A percentile compares a stretch with the other conserved stretches of the same genome.
phyloP scores from a whole-genome alignment of 2,329 filamentous ascomycete species.

The Ophiocordyceps camponoti-saundersi region DNA sequence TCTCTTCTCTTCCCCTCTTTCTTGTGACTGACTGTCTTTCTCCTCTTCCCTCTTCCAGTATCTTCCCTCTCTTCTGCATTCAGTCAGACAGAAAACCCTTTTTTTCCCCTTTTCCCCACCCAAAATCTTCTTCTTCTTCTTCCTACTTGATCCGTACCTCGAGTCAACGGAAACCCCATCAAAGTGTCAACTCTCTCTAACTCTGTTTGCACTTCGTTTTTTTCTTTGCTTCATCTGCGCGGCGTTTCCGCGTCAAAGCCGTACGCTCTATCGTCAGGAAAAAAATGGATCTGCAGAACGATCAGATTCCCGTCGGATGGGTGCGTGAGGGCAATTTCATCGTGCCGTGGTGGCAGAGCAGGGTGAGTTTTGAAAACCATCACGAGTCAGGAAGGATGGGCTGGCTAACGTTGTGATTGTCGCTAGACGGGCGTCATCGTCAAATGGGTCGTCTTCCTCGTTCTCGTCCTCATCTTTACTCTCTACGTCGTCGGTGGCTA shows the following conservation, averaged over 20 bases:
- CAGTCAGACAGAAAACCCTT: background rate
- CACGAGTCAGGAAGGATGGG: background rate
- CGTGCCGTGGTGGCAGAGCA: conserved; percentile 13
- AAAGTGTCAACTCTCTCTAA: background rate
- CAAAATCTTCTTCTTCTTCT: too few relatives aligned
- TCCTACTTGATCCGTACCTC: too few relatives aligned
- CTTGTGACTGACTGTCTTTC: too few relatives aligned
- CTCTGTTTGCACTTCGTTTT: background rate
- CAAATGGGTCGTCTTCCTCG: conserved; percentile 54
- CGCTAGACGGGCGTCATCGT: conserved; percentile 43
- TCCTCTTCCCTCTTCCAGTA: background rate
- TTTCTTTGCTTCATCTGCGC: background rate
- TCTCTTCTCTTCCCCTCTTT: background rate
- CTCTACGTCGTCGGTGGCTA: conserved; percentile 51
- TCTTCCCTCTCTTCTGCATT: background rate
- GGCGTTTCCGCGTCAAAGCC: background rate
- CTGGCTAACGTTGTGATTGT: background rate
- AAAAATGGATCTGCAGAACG: background rate
- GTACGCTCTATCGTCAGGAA: too few relatives aligned
- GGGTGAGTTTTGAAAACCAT: conserved; percentile 5
- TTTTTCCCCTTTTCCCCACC: too few relatives aligned
- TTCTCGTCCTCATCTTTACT: conserved; percentile 39
- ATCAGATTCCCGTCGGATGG: conserved; percentile 2
- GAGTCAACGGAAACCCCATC: too few relatives aligned
- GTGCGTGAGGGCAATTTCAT: conserved; percentile 2